phyloP scores from a whole-genome alignment of 1,139 yeast species.

The Wickerhamomyces sp. region DNA sequence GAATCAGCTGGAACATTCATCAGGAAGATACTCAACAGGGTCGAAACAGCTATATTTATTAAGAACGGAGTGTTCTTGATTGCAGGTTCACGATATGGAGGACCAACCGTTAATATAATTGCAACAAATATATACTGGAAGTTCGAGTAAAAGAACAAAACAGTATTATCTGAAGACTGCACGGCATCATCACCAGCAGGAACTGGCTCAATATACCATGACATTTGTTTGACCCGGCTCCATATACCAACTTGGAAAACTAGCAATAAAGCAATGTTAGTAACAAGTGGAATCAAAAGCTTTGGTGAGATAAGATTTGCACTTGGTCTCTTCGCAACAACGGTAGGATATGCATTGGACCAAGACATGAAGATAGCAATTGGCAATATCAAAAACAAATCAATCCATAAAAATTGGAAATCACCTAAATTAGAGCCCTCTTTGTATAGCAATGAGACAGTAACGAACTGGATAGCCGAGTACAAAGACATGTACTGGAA shows the following conservation, averaged over 20 bases:
- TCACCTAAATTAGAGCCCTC: conserved; percentile 96
- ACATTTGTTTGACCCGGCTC: conserved; percentile 49
- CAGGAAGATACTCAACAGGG: conserved; percentile 43
- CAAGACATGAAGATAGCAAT: conserved; percentile 97
- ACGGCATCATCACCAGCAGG: conserved; percentile 87
- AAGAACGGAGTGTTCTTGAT: conserved; percentile 68
- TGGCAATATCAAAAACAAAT: conserved; percentile 83
- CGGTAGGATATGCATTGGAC: conserved; percentile 69
- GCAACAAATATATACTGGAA: conserved; percentile 89
- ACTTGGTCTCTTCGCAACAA: conserved; percentile 78
- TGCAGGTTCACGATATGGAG: conserved; percentile 88
- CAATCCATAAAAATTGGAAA: conserved; percentile 93
- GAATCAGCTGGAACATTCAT: conserved; percentile 49
- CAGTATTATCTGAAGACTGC: conserved; percentile 84
- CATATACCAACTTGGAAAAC: conserved; percentile 67
- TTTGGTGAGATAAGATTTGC: conserved; percentile 91
- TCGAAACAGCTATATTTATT: conserved; percentile 49
- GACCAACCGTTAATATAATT: conserved; percentile 79
- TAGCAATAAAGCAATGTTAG: conserved; percentile 62
- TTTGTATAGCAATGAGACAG: conserved; percentile 80
- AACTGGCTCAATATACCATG: conserved; percentile 79
- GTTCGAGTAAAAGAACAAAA: conserved; percentile 73
- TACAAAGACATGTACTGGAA: conserved; percentile 97
- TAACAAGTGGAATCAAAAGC: conserved; percentile 72
- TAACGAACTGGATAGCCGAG: conserved; percentile 91